Conservation (phyloP, 2,329 filamentous ascomycete genomes). For the Eutypa lata region DNA sequence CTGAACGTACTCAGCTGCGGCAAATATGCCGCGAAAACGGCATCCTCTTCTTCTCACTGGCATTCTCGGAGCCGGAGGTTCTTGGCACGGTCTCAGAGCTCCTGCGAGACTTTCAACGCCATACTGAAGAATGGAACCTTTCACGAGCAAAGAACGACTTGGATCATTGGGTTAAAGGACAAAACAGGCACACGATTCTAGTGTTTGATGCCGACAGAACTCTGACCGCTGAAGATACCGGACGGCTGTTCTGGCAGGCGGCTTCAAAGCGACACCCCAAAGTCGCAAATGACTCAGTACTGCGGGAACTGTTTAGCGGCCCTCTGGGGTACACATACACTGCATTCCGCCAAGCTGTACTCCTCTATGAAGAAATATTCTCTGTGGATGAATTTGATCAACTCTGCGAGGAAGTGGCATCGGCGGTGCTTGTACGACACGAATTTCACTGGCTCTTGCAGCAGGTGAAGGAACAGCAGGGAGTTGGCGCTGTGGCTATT, state of each 20-base stretch:
- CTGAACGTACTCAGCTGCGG: constrained; percentile 41
- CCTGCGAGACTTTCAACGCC: constrained; percentile 34
- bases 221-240: constrained; percentile 47
- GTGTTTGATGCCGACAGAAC: constrained; percentile 60
- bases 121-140: constrained; percentile 38
- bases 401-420: constrained; percentile 43
- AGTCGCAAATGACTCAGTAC: constrained; percentile 11
- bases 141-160: constrained; percentile 15
- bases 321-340: constrained; percentile 47
- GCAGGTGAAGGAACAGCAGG: constrained; percentile 20
- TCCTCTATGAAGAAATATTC: constrained; percentile 48
- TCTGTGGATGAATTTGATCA: constrained; percentile 37
- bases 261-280: background rate
- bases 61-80: constrained; percentile 9
- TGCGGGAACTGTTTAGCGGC: constrained; percentile 46
- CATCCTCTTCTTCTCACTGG: constrained; percentile 48
- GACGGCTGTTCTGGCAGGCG: constrained; percentile 20
- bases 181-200: constrained; percentile 39
- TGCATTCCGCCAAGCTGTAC: constrained; percentile 51
- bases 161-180: background rate
- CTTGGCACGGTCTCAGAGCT: constrained; percentile 21
- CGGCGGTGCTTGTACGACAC: constrained; percentile 37
- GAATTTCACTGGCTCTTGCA: constrained; percentile 46
- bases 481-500: constrained; percentile 47
- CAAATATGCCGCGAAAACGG: constrained; percentile 39